These are phyloP conservation scores for Claviceps fusiformis DNA, from an alignment of 2,329 filamentous ascomycete genomes.

Conservation along the genomic window DNA sequence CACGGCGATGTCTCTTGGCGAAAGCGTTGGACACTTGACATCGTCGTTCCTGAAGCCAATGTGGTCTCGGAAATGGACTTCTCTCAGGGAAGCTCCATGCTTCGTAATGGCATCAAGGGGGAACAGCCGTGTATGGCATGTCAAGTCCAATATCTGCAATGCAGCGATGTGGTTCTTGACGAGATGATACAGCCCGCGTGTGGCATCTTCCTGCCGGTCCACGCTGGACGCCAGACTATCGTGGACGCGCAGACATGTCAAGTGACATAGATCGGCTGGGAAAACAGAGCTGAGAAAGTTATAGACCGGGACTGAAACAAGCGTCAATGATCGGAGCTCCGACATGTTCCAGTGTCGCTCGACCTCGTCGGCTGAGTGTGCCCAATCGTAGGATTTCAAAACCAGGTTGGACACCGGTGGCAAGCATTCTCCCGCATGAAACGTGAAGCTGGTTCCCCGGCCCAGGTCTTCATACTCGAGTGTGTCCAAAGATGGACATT, in stretches of 20 bases:
- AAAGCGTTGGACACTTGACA: slow-evolving; percentile 17
- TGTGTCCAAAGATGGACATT: slow-evolving; percentile 20
- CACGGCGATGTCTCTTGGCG: slow-evolving; percentile 16
- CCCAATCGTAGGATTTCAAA: slow-evolving; percentile 36
- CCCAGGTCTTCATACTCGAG: slow-evolving; percentile 31
- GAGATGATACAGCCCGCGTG: slow-evolving; percentile 23
- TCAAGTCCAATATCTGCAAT: slow-evolving; percentile 24
- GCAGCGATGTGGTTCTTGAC: slow-evolving; percentile 19
- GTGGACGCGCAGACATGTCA: slow-evolving; percentile 22
- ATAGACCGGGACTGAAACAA: slow-evolving; percentile 23
- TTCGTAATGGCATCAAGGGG: slow-evolving; percentile 23
- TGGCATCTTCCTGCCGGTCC: slow-evolving; percentile 26
- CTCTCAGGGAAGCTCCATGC: slow-evolving; percentile 24
- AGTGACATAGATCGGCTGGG: slow-evolving; percentile 20
- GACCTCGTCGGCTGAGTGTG: slow-evolving; percentile 25
- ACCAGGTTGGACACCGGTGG: slow-evolving; percentile 27
- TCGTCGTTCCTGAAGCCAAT: not conserved
- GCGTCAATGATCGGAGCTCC: slow-evolving; percentile 16
- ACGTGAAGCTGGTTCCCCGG: slow-evolving; percentile 30
- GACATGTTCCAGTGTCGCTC: slow-evolving; percentile 31
- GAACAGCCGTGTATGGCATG: slow-evolving; percentile 25
- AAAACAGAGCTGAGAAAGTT: slow-evolving; percentile 29
- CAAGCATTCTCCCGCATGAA: slow-evolving; percentile 25
- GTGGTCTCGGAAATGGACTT: slow-evolving; percentile 21
- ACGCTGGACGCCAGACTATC: slow-evolving; percentile 29